Conservation (phyloP, 345 rosid genomes). For the Passiflora organensis region DNA sequence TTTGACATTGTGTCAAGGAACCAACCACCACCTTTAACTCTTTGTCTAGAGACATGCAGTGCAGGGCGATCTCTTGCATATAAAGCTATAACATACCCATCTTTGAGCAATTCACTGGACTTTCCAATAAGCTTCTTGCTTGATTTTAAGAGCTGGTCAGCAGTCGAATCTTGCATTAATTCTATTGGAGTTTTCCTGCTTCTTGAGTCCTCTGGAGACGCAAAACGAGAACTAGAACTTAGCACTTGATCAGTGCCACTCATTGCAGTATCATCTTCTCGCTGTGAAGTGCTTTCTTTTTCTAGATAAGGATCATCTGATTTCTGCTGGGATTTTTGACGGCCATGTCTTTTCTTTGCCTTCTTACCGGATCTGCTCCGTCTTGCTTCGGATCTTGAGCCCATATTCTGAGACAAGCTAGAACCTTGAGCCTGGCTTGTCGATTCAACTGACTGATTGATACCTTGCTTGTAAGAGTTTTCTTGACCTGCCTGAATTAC, state of each 20-base stretch:
- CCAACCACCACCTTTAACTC: conserved; percentile 98
- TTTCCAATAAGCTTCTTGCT: conserved; percentile 49
- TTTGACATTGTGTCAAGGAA: conserved; percentile 79
- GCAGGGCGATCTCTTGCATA: conserved; percentile 66
- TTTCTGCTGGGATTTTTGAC: conserved; percentile 56
- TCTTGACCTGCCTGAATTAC: conserved; percentile 50
- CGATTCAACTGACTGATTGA: conserved; percentile 43
- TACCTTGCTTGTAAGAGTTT: conserved; percentile 39
- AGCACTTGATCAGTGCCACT: conserved; percentile 81
- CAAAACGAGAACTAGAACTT: conserved; percentile 77
- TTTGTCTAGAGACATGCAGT: conserved; percentile 85
- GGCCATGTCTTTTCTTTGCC: conserved; percentile 88
- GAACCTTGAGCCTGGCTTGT: conserved; percentile 49
- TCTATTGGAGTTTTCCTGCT: conserved; percentile 80
- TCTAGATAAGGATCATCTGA: conserved; percentile 56
- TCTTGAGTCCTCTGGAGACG: conserved; percentile 77
- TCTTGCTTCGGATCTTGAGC: conserved; percentile 51
- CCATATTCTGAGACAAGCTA: conserved; percentile 40
- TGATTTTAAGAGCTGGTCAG: conserved; percentile 44
- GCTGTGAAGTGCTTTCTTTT: conserved; percentile 65
- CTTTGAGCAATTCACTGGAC: conserved; percentile 64
- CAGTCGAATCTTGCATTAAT: conserved; percentile 44
- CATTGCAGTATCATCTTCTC: conserved; percentile 77
- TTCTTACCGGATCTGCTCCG: conserved; percentile 87
- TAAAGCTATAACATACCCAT: conserved; percentile 83